These are phyloP conservation scores for Solanum pimpinellifolium DNA, from an alignment of 257 asterid genomes.

Conservation along the genomic window DNA sequence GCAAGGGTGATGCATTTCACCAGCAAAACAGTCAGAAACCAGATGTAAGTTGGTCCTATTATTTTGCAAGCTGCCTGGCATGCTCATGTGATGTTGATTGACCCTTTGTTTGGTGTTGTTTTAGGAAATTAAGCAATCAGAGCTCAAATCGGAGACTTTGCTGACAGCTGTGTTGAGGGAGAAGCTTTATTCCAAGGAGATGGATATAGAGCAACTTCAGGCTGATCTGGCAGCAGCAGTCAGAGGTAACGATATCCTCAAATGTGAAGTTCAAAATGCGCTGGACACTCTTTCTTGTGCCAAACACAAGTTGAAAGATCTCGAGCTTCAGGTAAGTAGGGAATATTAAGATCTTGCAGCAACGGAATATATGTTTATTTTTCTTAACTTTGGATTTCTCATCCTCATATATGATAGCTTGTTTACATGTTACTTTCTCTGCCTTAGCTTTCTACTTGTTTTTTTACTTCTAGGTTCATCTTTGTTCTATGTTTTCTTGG, in stretches of 20 bases:
- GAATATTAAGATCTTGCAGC: not conserved
- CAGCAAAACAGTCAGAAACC: constrained; percentile 21
- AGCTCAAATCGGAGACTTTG: constrained; percentile 73
- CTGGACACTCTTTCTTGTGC: constrained; percentile 62
- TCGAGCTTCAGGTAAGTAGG: constrained; percentile 67
- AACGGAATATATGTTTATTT: not conserved
- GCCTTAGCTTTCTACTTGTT: not conserved
- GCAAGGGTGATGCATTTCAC: constrained; percentile 17
- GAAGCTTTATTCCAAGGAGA: constrained; percentile 78
- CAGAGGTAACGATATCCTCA: constrained; percentile 71
- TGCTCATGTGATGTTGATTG: not conserved
- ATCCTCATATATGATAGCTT: not conserved
- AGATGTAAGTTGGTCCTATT: constrained; percentile 34
- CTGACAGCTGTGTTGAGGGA: constrained; percentile 70
- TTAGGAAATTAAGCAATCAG: constrained; percentile 56
- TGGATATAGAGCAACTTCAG: constrained; percentile 72
- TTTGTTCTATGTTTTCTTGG: not conserved
- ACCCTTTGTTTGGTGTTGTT: constrained; percentile 8
- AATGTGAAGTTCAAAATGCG: constrained; percentile 77
- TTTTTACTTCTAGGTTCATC: not conserved
- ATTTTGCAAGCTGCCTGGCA: not conserved
- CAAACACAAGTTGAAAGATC: constrained; percentile 75
- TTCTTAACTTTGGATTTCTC: not conserved
- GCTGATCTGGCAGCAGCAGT: constrained; percentile 90
- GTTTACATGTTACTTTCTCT: not conserved